A percentile compares a stretch with the other conserved stretches of the same genome.
These are phyloP conservation scores for Melocanna baccifera DNA, from an alignment of 176 grass and related monocot species.

Conservation along the genomic window DNA sequence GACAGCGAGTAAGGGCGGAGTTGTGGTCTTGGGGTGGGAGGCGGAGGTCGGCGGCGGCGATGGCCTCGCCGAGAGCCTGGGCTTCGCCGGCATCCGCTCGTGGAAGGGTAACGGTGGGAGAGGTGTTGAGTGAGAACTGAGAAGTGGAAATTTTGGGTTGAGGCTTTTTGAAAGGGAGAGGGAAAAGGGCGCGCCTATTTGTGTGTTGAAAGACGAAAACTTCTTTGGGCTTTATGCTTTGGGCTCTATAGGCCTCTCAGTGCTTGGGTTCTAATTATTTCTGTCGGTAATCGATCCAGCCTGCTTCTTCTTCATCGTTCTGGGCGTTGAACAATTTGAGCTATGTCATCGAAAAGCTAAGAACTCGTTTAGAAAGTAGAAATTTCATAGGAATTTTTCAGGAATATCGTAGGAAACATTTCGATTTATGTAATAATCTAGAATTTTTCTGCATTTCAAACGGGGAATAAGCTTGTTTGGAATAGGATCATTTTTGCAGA, in stretches of 20 bases:
- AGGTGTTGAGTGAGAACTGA: neutral
- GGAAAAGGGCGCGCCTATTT: slow-evolving; percentile 24
- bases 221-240: neutral
- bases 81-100: slow-evolving; percentile 36
- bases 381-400: too few relatives aligned
- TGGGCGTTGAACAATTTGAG: too few relatives aligned
- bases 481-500: too few relatives aligned
- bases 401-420: too few relatives aligned
- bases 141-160: neutral
- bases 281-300: neutral
- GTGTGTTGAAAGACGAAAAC: neutral
- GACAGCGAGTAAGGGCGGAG: neutral
- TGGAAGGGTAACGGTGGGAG: neutral
- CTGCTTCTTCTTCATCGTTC: neutral
- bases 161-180: slow-evolving; percentile 27
- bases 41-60: neutral
- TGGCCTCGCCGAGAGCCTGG: slow-evolving; percentile 34
- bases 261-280: neutral
- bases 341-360: too few relatives aligned
- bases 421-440: too few relatives aligned
- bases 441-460: too few relatives aligned
- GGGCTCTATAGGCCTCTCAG: neutral
- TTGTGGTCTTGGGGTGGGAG: neutral
- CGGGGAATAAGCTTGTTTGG: too few relatives aligned
- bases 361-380: too few relatives aligned